Evolutionary conservation across 2,329 filamentous ascomycete genomes (phyloP).

Genomic region (Fusarium solani-melongenae): DNA sequence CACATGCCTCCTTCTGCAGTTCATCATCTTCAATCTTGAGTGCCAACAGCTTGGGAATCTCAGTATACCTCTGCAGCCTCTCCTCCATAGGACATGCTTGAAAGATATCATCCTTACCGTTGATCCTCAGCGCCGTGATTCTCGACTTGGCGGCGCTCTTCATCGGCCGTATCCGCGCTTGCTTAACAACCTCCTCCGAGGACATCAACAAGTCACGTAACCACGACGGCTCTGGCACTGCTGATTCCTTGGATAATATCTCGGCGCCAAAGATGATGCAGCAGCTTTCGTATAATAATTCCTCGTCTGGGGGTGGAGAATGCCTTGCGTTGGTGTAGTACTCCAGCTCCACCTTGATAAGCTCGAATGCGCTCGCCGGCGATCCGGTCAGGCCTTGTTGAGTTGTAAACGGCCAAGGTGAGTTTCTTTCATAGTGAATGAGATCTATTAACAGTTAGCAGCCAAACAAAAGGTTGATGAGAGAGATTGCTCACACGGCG

Average conservation of each 20-base stretch:
- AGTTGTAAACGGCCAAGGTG: conserved; percentile 45
- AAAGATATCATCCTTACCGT: conserved; percentile 37
- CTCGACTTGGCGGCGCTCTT: conserved; percentile 21
- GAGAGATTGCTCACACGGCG: too few species aligned
- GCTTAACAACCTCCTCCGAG: conserved; percentile 15
- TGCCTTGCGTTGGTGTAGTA: conserved; percentile 28
- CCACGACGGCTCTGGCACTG: conserved; percentile 21
- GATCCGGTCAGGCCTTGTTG: conserved; percentile 24
- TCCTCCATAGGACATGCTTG: conserved; percentile 33
- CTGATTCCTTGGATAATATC: not conserved
- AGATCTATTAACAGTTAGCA: too few species aligned
- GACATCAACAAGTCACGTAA: conserved; percentile 39
- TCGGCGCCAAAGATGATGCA: conserved; percentile 41
- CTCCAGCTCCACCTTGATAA: conserved; percentile 48
- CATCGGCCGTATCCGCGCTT: conserved; percentile 34
- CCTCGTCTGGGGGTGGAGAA: conserved; percentile 19
- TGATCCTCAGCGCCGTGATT: conserved; percentile 32
- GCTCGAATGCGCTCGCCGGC: conserved; percentile 45
- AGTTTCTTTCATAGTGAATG: conserved; percentile 52
- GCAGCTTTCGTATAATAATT: conserved; percentile 37
- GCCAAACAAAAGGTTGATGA: too few species aligned
- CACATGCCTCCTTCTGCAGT: conserved; percentile 31
- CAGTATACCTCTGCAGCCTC: conserved; percentile 6
- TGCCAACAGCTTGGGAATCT: conserved; percentile 2
- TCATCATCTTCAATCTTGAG: conserved; percentile 18